Evolutionary conservation across 78 protist species (phyloP).

Genomic region (Polysphondylium violaceum): DNA sequence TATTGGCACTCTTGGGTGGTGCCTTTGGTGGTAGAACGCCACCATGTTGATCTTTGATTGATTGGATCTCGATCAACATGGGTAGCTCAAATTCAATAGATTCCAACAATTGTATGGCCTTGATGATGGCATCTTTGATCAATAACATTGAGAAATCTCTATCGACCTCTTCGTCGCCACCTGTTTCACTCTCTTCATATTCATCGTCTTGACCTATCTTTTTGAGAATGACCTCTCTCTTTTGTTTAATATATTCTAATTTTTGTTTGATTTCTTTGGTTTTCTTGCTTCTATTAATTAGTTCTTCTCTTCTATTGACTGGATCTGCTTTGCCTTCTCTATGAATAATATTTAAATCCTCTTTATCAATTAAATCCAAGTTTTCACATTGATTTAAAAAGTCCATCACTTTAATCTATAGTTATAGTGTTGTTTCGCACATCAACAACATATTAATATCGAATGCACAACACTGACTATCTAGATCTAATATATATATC

Average conservation of each 20-base stretch:
- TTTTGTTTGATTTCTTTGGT: constrained; percentile 47
- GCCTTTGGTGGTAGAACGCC: constrained; percentile 36
- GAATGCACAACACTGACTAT: not conserved
- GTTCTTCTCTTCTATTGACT: constrained; percentile 47
- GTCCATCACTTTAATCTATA: constrained; percentile 23
- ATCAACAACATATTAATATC: not conserved
- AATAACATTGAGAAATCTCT: constrained; percentile 36
- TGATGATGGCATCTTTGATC: constrained; percentile 27
- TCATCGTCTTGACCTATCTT: not conserved
- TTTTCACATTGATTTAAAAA: constrained; percentile 47
- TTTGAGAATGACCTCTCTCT: constrained; percentile 13
- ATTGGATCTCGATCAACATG: constrained; percentile 29
- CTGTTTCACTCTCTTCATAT: constrained; percentile 27
- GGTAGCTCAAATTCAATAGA: constrained; percentile 40
- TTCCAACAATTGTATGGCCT: constrained; percentile 6
- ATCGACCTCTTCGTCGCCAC: constrained; percentile 73
- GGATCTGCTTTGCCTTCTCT: constrained; percentile 54
- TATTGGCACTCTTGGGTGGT: constrained; percentile 47
- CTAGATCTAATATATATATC: not conserved
- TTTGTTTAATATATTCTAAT: constrained; percentile 17
- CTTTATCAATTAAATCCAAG: constrained; percentile 36
- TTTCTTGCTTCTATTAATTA: constrained; percentile 44
- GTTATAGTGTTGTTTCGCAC: not conserved
- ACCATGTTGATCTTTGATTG: constrained; percentile 5
- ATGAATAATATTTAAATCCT: constrained; percentile 27